Base-by-base conservation (phyloP, 2,329 filamentous ascomycete species). In the Colletotrichum limetticola region DNA sequence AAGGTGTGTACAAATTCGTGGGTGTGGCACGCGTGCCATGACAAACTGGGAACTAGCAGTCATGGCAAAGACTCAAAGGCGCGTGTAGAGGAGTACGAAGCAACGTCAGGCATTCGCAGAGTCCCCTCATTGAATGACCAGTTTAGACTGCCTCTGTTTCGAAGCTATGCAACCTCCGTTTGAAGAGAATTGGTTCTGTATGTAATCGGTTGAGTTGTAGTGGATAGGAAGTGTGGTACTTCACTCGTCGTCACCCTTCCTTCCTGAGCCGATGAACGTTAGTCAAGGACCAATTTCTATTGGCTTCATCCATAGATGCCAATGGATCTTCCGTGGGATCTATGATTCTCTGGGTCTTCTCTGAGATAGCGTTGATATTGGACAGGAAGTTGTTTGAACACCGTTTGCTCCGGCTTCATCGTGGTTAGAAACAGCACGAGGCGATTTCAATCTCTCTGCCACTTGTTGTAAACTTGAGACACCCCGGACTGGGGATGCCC, bases 401-500 rank as follows among this genome's bases (percentile, higher is more conserved):
- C 56, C 62, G 35, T 59, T 49, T 35, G 26, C 32, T 32, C 49
- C 28, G 26, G 63, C 46, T 46, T 26, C 35, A 32, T 30, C 24
- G 19, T 52, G 19, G 49, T 28, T 14, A 37, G 57, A 42, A 26
- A 46, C 35, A 28, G 22, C 24, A 22, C 24, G 53, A 53, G 37
- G 53, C 37, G 42, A 32, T 26, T 65, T 22, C 60, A 57, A 71
- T 70, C 49, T 49, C 37, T 56, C 28, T 56, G 56, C 35, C 35
- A 52, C 66, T 52, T 46, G 24, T 14, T 52, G 14, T 61, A 11
- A 61, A 65, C 57, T 22, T 46, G 61, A 73, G 71, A 71, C 71
- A 71, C 56, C 66, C 60, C 49, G 60, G 66, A 66, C 66, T 58
- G 37, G 49, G 59, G 56, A 71, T 49, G 46, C 32, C 42, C 46